Conservation (phyloP, 192 early-diverging fungal genomes). For the Entomortierella beljakovae region DNA sequence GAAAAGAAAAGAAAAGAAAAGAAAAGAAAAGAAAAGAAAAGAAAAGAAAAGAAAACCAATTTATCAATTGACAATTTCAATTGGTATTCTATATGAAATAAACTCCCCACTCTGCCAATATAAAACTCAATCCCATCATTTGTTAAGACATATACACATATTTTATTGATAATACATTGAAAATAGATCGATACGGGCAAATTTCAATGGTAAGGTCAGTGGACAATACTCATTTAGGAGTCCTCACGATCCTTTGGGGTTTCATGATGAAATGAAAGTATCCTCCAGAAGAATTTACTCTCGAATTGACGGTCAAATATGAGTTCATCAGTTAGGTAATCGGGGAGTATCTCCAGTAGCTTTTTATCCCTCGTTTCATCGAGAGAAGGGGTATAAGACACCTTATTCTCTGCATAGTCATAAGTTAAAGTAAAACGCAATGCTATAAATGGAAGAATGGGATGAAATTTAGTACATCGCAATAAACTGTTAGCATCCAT, state of each 20-base stretch:
- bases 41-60: no score
- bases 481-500: neutral
- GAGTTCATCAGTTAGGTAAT: slow-evolving; percentile 36
- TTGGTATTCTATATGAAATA: slow-evolving; percentile 1
- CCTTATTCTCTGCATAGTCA: neutral
- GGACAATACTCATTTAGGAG: neutral
- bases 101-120: slow-evolving; percentile 10
- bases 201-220: neutral
- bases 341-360: slow-evolving; percentile 30
- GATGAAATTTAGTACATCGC: neutral
- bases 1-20: no score
- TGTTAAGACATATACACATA: no score
- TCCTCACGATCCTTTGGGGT: no score
- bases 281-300: slow-evolving; percentile 44
- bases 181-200: neutral
- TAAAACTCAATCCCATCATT: neutral
- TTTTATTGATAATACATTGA: slow-evolving; percentile 2
- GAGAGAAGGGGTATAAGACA: slow-evolving; percentile 20
- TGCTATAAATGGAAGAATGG: slow-evolving; percentile 9
- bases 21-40: no score
- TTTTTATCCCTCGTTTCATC: slow-evolving; percentile 14
- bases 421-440: slow-evolving; percentile 38
- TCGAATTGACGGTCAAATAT: slow-evolving; percentile 29
- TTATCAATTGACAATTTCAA: no score
- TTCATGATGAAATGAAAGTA: slow-evolving; percentile 39